A percentile compares a stretch with the other conserved stretches of the same genome.
Conservation (phyloP, 345 rosid genomes). For the Acer campestre region DNA sequence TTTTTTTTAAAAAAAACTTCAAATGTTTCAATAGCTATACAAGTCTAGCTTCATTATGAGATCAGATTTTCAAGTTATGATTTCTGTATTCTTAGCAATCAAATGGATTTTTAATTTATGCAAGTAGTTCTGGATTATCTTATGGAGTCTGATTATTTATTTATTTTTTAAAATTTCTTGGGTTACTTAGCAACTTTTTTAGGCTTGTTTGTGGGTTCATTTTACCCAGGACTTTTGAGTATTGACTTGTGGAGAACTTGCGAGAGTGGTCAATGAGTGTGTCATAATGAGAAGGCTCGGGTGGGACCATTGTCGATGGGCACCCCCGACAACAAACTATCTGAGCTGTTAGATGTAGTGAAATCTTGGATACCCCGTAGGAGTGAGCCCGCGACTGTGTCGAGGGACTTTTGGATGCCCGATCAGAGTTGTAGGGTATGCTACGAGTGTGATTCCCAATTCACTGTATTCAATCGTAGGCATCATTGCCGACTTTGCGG, state of each 20-base stretch:
- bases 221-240: constrained; percentile 20
- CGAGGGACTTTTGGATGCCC: constrained; percentile 98
- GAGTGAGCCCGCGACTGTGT: constrained; percentile 60
- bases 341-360: constrained; percentile 69
- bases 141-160: background rate
- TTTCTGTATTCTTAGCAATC: background rate
- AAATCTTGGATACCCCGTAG: constrained; percentile 85
- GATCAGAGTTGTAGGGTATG: constrained; percentile 95
- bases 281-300: constrained; percentile 56
- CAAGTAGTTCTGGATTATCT: background rate
- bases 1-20: background rate
- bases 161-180: background rate
- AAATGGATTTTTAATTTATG: background rate
- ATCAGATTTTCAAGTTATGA: background rate
- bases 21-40: background rate
- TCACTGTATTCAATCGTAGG: constrained; percentile 81
- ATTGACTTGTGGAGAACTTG: constrained; percentile 14
- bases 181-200: background rate
- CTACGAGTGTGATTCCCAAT: constrained; percentile 94
- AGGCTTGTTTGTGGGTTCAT: constrained; percentile 11
- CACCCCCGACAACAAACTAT: constrained; percentile 67
- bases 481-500: constrained; percentile 98
- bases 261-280: constrained; percentile 59
- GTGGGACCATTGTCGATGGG: constrained; percentile 75
- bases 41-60: background rate